A percentile compares a stretch with the other conserved stretches of the same genome.
Conservation (phyloP, 164 flowering plant genomes). For the Buxus sempervirens region DNA sequence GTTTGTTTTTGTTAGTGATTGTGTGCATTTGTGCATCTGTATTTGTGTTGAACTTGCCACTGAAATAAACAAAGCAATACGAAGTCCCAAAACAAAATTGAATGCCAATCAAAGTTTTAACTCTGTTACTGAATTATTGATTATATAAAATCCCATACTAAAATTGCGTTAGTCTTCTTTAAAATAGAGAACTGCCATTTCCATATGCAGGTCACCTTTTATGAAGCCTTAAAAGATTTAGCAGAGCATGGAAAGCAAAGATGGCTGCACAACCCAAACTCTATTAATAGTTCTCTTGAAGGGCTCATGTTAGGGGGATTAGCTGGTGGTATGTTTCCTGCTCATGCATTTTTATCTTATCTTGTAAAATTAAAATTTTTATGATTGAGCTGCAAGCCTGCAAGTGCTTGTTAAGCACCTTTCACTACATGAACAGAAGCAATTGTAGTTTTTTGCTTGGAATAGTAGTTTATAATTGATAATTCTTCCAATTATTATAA, state of each 20-base stretch:
- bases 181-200: neutral
- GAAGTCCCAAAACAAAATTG: too few species aligned
- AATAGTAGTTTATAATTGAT: neutral
- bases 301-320: slow-evolving; percentile 86
- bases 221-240: slow-evolving; percentile 73
- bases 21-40: too few species aligned
- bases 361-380: neutral
- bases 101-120: too few species aligned
- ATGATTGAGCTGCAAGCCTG: neutral
- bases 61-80: too few species aligned
- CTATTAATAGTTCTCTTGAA: slow-evolving; percentile 50
- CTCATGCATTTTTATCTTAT: slow-evolving; percentile 6
- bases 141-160: too few species aligned
- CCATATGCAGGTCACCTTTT: slow-evolving; percentile 63
- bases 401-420: neutral
- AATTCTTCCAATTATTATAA: neutral
- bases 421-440: neutral
- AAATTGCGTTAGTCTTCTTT: too few species aligned
- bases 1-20: too few species aligned
- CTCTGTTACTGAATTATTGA: too few species aligned
- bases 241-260: slow-evolving; percentile 58
- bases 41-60: too few species aligned
- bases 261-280: slow-evolving; percentile 32
- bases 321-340: slow-evolving; percentile 73
- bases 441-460: neutral